These are phyloP conservation scores for Gomphus bonarii DNA, from an alignment of 1,284 basidiomycete genomes.

Conservation along the genomic window DNA sequence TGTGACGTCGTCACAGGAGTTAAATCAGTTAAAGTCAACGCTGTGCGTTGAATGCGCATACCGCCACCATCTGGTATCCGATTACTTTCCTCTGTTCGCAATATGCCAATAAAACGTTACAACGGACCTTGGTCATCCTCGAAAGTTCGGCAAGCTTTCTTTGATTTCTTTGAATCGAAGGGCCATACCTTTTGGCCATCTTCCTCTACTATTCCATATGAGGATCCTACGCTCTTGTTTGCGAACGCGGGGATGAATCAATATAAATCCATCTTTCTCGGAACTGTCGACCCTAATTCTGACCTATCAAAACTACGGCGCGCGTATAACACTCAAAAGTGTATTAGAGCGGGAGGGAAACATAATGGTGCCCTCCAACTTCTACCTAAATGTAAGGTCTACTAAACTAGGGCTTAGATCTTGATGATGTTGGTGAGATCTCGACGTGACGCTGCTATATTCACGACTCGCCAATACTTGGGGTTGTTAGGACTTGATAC, in stretches of 20 bases:
- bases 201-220: conserved; percentile 90
- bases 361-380: conserved; percentile 70
- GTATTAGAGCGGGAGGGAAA: conserved; percentile 96
- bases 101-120: conserved; percentile 18
- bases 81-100: not conserved
- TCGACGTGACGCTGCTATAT: not conserved
- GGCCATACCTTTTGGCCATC: conserved; percentile 91
- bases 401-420: conserved; percentile 40
- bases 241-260: conserved; percentile 98
- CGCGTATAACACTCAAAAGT: conserved; percentile 95
- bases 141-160: conserved; percentile 65
- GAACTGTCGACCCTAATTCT: conserved; percentile 89
- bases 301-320: conserved; percentile 84
- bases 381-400: not conserved
- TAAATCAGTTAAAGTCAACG: not conserved
- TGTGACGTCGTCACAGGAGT: not conserved
- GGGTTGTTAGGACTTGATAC: conserved; percentile 58
- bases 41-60: not conserved
- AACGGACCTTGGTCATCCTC: conserved; percentile 54
- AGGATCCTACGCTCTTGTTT: conserved; percentile 94
- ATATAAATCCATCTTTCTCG: conserved; percentile 95
- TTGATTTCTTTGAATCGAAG: conserved; percentile 71
- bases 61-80: not conserved
- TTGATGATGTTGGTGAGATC: conserved; percentile 82
- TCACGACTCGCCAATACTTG: not conserved